These are phyloP conservation scores for Fusarium fracticaudum DNA, from an alignment of 2,329 filamentous ascomycete genomes.

Conservation along the genomic window DNA sequence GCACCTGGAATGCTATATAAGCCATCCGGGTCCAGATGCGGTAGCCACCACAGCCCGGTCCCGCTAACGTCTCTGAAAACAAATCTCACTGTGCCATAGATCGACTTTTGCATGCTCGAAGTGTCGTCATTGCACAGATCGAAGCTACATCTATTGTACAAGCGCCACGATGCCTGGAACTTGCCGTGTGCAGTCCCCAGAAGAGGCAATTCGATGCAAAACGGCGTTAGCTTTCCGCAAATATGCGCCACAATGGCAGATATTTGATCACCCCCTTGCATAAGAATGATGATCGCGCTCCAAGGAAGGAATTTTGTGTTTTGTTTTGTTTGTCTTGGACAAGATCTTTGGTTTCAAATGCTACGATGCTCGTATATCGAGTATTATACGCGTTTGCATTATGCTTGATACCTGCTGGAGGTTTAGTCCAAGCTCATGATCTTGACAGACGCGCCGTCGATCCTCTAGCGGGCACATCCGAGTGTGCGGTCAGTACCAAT, in stretches of 20 bases:
- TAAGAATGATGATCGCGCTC: background rate
- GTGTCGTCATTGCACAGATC: background rate
- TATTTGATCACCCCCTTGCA: background rate
- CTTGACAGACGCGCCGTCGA: background rate
- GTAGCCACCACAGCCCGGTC: background rate
- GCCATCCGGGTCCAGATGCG: background rate
- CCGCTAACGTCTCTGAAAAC: background rate
- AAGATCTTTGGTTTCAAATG: background rate
- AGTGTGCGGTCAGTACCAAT: background rate
- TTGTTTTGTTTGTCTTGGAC: background rate
- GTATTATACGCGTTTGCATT: no score
- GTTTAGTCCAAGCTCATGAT: background rate
- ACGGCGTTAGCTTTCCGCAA: background rate
- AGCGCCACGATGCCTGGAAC: background rate
- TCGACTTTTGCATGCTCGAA: background rate
- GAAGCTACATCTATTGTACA: background rate
- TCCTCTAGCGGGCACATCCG: background rate
- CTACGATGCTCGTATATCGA: background rate
- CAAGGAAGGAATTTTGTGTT: no score
- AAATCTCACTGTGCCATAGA: background rate
- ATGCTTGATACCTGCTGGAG: background rate
- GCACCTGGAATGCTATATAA: background rate
- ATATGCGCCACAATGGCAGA: background rate
- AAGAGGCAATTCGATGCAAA: background rate
- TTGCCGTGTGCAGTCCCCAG: no score